Conservation (phyloP, 306 rosid species). For the Glycine tomentella region DNA sequence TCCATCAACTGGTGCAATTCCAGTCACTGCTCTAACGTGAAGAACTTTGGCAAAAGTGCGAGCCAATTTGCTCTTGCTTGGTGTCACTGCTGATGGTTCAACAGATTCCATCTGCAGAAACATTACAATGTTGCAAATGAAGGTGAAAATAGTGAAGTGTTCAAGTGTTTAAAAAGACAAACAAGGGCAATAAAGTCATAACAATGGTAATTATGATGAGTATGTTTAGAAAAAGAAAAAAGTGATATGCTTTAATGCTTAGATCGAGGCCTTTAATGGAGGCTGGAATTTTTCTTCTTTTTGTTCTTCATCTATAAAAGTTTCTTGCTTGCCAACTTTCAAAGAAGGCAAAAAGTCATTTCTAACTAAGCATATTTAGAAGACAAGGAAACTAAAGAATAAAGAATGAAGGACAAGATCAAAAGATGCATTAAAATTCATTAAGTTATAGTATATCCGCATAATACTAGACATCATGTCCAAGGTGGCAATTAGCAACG, state of each 20-base stretch:
- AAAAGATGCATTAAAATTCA: conserved; percentile 47
- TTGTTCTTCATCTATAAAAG: conserved; percentile 41
- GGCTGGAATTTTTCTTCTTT: conserved; percentile 53
- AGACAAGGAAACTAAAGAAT: conserved; percentile 37
- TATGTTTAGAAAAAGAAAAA: conserved; percentile 58
- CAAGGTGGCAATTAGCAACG: conserved; percentile 32
- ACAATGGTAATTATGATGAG: conserved; percentile 57
- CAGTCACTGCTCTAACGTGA: conserved; percentile 56
- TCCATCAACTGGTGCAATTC: conserved; percentile 65
- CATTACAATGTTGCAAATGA: conserved; percentile 32
- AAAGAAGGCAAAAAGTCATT: conserved; percentile 31
- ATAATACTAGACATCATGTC: conserved; percentile 31
- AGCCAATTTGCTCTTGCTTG: conserved; percentile 66
- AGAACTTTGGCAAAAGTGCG: conserved; percentile 82
- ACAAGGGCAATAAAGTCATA: conserved; percentile 47
- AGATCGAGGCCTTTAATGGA: conserved; percentile 63
- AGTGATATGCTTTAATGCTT: conserved; percentile 70
- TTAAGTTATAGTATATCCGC: conserved; percentile 5
- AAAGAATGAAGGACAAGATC: conserved; percentile 44
- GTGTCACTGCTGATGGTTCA: conserved; percentile 63
- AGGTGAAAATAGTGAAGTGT: conserved; percentile 21
- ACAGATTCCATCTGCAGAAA: conserved; percentile 77
- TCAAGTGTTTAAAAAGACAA: conserved; percentile 29
- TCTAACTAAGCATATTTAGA: conserved; percentile 36
- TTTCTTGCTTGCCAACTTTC: conserved; percentile 26